These are phyloP conservation scores for Eutrema heterophyllum DNA, from an alignment of 345 rosid species.

Conservation along the genomic window DNA sequence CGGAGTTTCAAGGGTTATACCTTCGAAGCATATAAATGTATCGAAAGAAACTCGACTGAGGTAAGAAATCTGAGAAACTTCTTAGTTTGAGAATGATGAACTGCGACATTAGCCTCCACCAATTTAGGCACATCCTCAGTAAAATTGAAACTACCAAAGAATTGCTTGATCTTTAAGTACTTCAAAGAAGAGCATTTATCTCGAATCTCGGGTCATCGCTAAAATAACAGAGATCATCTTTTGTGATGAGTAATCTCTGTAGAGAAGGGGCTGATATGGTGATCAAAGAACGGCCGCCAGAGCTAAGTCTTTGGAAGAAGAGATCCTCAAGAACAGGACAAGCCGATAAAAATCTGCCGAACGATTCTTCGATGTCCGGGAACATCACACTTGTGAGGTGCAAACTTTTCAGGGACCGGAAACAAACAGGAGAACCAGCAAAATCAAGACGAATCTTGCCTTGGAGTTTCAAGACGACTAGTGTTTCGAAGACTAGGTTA, in stretches of 20 bases:
- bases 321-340: constrained; percentile 22
- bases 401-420: not conserved
- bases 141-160: not conserved
- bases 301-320: not conserved
- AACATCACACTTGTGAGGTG: not conserved
- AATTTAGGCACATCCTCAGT: not conserved
- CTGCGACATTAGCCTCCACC: not conserved
- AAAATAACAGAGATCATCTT: not conserved
- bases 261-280: constrained; percentile 13
- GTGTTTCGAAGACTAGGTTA: constrained; percentile 2
- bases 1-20: not conserved
- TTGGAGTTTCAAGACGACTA: constrained; percentile 2
- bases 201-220: not conserved
- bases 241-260: not conserved
- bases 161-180: not conserved
- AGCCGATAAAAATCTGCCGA: not conserved
- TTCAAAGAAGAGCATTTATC: constrained; percentile 1
- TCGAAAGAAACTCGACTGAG: not conserved
- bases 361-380: not conserved
- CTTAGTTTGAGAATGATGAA: not conserved
- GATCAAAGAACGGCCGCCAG: not conserved
- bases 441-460: not conserved
- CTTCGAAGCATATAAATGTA: constrained; percentile 7
- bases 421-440: constrained; percentile 10
- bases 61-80: constrained; percentile 3